A percentile compares a stretch with the other conserved stretches of the same genome.
Conservation (phyloP, 176 grass and related monocot species). For the Tuctoria greenei region DNA sequence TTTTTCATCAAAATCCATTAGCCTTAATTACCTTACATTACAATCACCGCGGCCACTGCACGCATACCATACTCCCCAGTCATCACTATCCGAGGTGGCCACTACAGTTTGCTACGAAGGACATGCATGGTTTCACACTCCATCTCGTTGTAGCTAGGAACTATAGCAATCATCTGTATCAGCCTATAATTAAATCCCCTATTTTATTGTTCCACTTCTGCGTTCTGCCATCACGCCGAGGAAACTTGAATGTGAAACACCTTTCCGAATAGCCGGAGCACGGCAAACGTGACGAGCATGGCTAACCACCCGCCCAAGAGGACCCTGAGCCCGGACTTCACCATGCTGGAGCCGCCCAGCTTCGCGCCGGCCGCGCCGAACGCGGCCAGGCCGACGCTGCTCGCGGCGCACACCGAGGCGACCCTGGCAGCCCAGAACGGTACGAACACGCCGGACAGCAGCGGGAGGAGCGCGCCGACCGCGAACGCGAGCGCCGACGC, state of each 20-base stretch:
- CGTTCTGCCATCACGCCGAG: conserved; percentile 30
- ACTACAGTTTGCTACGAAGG: no score
- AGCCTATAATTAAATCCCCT: background rate
- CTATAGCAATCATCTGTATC: no score
- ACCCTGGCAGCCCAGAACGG: conserved; percentile 34
- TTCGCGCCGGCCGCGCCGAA: conserved; percentile 66
- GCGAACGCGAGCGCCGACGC: conserved; percentile 83
- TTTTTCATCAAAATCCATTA: conserved; percentile 12
- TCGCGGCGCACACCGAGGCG: conserved; percentile 52
- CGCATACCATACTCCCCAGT: background rate
- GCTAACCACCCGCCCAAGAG: conserved; percentile 77
- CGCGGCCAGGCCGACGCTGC: conserved; percentile 50
- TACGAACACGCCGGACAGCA: conserved; percentile 66
- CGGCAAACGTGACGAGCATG: conserved; percentile 72
- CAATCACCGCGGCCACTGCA: background rate
- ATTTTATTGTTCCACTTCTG: conserved; percentile 13
- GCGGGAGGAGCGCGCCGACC: conserved; percentile 61
- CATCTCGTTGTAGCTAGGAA: background rate
- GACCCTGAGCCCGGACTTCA: conserved; percentile 53
- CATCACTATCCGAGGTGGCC: background rate
- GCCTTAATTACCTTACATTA: conserved; percentile 3
- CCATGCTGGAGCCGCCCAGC: conserved; percentile 57
- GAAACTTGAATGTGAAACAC: conserved; percentile 54
- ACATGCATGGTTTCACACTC: background rate
- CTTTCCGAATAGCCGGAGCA: conserved; percentile 58